A percentile compares a stretch with the other conserved stretches of the same genome.
These are phyloP conservation scores for Lachancea nothofagi DNA, from an alignment of 805 yeast genomes.

Conservation along the genomic window DNA sequence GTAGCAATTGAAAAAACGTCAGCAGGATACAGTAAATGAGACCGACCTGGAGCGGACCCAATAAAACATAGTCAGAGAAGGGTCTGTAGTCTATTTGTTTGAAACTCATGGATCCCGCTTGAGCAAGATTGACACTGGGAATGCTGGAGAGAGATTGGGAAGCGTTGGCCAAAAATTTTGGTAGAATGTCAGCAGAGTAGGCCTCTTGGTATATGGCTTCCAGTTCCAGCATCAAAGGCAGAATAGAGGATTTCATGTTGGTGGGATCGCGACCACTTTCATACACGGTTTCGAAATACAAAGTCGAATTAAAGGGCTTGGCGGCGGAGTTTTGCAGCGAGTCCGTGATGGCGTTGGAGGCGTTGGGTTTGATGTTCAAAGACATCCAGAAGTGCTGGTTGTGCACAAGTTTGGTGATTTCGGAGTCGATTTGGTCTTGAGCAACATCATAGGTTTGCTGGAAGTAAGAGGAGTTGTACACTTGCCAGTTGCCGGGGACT, in stretches of 20 bases:
- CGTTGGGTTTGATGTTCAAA: constrained; percentile 46
- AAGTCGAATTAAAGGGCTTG: constrained; percentile 18
- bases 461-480: constrained; percentile 26
- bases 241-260: constrained; percentile 41
- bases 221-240: constrained; percentile 39
- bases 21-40: constrained; percentile 64
- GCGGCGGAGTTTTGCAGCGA: constrained; percentile 22
- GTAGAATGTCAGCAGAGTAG: constrained; percentile 18
- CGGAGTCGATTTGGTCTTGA: constrained; percentile 28
- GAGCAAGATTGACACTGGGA: constrained; percentile 6
- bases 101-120: constrained; percentile 34
- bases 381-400: constrained; percentile 61
- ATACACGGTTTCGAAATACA: constrained; percentile 38
- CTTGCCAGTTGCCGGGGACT: constrained; percentile 29
- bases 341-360: constrained; percentile 33
- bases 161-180: constrained; percentile 29
- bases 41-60: constrained; percentile 73
- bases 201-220: constrained; percentile 28
- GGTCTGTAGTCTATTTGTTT: constrained; percentile 45
- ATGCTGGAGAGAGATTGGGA: constrained; percentile 16
- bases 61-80: constrained; percentile 41
- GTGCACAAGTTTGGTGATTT: constrained; percentile 42
- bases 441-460: constrained; percentile 18
- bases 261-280: constrained; percentile 63
- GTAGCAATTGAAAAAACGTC: constrained; percentile 63